Evolutionary conservation across 345 rosid genomes (phyloP).

Genomic region (Brassica cretica): DNA sequence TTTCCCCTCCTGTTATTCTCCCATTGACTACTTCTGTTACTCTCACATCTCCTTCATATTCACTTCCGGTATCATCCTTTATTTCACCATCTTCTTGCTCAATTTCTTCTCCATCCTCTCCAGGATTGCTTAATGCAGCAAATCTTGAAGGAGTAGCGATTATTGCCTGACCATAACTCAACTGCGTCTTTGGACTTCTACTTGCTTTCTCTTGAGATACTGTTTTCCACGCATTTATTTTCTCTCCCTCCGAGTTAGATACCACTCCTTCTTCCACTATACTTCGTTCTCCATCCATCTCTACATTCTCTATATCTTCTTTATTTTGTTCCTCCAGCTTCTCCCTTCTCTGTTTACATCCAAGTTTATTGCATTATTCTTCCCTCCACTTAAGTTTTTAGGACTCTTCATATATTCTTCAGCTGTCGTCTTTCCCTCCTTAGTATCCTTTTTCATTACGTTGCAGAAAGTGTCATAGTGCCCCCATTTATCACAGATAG

Average conservation of each 20-base stretch:
- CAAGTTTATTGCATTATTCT: too few species aligned
- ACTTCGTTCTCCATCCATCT: too few species aligned
- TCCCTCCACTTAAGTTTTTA: too few species aligned
- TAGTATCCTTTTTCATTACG: too few species aligned
- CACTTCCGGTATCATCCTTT: neutral
- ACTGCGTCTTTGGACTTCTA: neutral
- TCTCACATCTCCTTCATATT: neutral
- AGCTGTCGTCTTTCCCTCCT: neutral
- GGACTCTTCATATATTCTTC: too few species aligned
- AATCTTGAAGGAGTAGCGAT: neutral
- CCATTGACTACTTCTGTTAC: too few species aligned
- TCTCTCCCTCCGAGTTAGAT: neutral
- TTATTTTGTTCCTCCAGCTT: too few species aligned
- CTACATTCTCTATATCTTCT: too few species aligned
- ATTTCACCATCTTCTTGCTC: neutral
- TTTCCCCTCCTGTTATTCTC: neutral
- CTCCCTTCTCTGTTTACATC: too few species aligned
- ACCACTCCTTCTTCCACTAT: too few species aligned
- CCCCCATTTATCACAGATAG: neutral
- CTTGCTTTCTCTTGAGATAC: neutral
- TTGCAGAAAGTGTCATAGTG: neutral
- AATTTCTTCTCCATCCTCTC: neutral
- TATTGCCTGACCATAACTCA: neutral
- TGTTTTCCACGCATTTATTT: neutral
- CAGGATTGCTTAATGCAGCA: neutral